Percentiles rank a stretch among this genome's conserved stretches.
These are phyloP conservation scores for Funneliformis geosporum DNA, from an alignment of 192 early-diverging fungal species.

Conservation along the genomic window DNA sequence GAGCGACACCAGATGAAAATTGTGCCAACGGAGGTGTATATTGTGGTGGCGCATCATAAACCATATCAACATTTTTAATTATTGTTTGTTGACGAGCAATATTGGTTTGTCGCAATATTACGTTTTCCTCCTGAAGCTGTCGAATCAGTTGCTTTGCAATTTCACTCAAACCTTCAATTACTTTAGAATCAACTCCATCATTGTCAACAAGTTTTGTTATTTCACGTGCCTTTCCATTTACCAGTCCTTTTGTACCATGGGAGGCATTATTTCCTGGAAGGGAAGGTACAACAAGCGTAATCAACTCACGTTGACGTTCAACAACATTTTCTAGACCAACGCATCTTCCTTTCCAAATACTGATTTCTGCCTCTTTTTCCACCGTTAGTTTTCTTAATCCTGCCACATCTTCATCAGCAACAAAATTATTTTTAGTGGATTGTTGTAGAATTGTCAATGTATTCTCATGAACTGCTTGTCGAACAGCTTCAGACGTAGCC, in stretches of 20 bases:
- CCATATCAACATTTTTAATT: neutral
- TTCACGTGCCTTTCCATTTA: neutral
- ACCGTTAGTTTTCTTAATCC: neutral
- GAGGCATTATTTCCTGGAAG: neutral
- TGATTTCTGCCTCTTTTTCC: conserved; percentile 23
- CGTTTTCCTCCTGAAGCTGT: conserved; percentile 22
- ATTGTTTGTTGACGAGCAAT: conserved; percentile 9
- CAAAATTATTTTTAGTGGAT: neutral
- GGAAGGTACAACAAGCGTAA: conserved; percentile 7
- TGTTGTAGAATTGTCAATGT: conserved; percentile 19
- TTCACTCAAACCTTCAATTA: conserved; percentile 3
- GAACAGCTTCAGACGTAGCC: neutral
- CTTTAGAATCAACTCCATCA: conserved; percentile 12
- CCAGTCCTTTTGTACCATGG: neutral
- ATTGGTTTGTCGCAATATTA: conserved; percentile 6
- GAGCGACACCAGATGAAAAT: neutral
- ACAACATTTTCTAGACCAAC: conserved; percentile 11
- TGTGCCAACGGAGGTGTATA: neutral
- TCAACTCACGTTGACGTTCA: conserved; percentile 5
- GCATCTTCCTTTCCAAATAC: conserved; percentile 5
- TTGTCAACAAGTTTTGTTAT: neutral
- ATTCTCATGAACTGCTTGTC: conserved; percentile 12
- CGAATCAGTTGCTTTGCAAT: neutral
- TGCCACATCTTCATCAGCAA: neutral
- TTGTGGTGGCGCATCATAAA: neutral